Evolutionary conservation across 805 yeast species (phyloP), one percentile per base, ranked within the genome.

Genomic region (Alloascoidea africana): DNA sequence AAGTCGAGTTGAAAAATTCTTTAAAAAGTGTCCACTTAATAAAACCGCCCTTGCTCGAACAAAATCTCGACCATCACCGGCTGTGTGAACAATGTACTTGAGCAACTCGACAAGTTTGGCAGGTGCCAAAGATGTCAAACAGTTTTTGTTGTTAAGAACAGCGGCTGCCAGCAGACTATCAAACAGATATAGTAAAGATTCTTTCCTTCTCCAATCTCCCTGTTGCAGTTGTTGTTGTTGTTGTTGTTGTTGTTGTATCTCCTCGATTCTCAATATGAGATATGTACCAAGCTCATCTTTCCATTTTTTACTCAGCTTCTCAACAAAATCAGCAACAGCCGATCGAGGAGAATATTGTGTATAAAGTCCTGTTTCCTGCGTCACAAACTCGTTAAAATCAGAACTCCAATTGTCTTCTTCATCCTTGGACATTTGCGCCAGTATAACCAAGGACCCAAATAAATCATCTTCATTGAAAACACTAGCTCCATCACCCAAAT

Each of bases 281-380:
- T 33, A 2, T 40, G 17, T 3, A 39, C 33, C 13, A 37, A 37
- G 4, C 8, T 13, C 17, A 16, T 5, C 18, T 30, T 16, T 27
- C 30, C 11, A 53, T 41, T 14, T 34, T 43, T 14, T 45, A 41
- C 14, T 32, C 27, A 76, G 46, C 15, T 72, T 76, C 0, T 68
- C 55, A 3, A 82, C 44, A 23, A 72, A 66, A 18, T 77, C 84
- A 17, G 63, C 61, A 1, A 76, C 59, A 0, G 80, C 66, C 36
- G 75, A 79, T 38, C 97, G 67, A 1, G 76, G 68, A 2, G 67
- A 54, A 5, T 56, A 55, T 3, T 68, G 70, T 0, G 76, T 58
- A 0, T 76, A 58, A 19, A 86, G 63, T 1, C 85, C 95, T 2
- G 83, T 65, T 40, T 82, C 86, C 27, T 73, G 78, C 2, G 86